A percentile compares a stretch with the other conserved stretches of the same genome.
Evolutionary conservation across 768 basidiomycete genomes (phyloP).

Genomic region (Naganishia kalamii): DNA sequence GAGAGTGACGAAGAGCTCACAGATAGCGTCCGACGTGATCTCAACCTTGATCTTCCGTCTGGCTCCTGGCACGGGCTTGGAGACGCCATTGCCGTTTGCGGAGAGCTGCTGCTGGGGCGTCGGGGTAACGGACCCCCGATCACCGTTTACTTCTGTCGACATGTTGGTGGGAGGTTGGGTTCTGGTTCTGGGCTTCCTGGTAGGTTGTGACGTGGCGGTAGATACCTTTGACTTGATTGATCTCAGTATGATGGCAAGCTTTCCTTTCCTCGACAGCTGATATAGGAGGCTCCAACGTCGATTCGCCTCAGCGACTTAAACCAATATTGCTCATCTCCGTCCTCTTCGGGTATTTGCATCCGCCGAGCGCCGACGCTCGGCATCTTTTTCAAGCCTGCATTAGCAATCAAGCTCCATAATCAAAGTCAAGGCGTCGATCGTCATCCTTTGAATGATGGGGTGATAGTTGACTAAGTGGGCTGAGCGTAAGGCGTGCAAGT

Average conservation of each 20-base stretch:
- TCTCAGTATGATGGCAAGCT: too few relatives aligned
- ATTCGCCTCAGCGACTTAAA: too few relatives aligned
- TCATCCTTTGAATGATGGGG: too few relatives aligned
- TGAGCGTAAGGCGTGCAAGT: too few relatives aligned
- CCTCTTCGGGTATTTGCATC: too few relatives aligned
- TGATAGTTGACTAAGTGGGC: too few relatives aligned
- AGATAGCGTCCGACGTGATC: conserved; percentile 34
- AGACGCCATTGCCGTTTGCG: background rate
- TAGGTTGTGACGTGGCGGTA: too few relatives aligned
- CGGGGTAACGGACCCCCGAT: background rate
- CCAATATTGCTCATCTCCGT: background rate
- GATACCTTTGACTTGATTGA: too few relatives aligned
- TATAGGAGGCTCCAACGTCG: too few relatives aligned
- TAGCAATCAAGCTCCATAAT: background rate
- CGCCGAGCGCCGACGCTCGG: background rate
- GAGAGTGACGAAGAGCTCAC: conserved; percentile 14
- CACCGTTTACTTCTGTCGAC: background rate
- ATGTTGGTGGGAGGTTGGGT: background rate
- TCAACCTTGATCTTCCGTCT: conserved; percentile 26
- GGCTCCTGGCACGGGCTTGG: background rate
- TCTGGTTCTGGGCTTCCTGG: too few relatives aligned
- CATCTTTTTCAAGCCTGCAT: background rate
- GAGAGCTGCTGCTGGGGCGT: background rate
- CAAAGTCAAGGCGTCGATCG: too few relatives aligned
- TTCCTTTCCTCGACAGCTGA: too few relatives aligned